phyloP scores from a whole-genome alignment of 2,329 filamentous ascomycete species.

The Fusarium acutatum region DNA sequence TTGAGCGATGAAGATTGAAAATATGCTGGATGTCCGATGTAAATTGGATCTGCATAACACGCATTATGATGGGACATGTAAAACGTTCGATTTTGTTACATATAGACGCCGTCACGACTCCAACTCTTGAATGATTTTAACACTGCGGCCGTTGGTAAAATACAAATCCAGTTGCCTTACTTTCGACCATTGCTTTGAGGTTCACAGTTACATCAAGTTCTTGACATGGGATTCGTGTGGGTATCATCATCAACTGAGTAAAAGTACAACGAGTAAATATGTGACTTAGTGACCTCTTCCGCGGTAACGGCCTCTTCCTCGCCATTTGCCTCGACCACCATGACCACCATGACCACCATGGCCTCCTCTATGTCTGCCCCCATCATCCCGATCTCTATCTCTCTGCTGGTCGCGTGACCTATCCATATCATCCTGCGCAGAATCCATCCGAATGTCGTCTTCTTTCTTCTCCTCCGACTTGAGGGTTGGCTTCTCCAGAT shows the following conservation, averaged over 20 bases:
- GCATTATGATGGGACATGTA: conserved; percentile 39
- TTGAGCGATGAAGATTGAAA: conserved; percentile 21
- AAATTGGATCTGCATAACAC: conserved; percentile 22
- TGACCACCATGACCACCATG: conserved; percentile 41
- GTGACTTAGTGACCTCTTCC: conserved; percentile 44
- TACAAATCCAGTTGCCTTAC: conserved; percentile 15
- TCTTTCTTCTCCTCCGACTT: conserved; percentile 72
- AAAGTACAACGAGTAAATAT: conserved; percentile 2
- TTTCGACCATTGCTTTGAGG: background rate
- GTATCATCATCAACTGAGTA: conserved; percentile 29
- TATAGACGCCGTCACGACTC: conserved; percentile 46
- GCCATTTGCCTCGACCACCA: conserved; percentile 50
- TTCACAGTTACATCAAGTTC: background rate
- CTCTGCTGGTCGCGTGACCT: conserved; percentile 47
- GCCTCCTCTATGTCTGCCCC: conserved; percentile 44
- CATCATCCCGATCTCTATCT: conserved; percentile 41
- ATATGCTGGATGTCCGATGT: conserved; percentile 18
- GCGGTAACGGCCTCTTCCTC: conserved; percentile 50
- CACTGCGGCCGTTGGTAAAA: conserved; percentile 1
- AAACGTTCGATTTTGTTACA: conserved; percentile 36
- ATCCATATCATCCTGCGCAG: conserved; percentile 50
- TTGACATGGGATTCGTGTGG: background rate
- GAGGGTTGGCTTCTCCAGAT: conserved; percentile 78
- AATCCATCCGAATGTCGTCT: conserved; percentile 50
- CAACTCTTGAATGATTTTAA: conserved; percentile 31